Evolutionary conservation across 2,329 filamentous ascomycete species (phyloP).

Genomic region (Ophiostoma triangulosporum): DNA sequence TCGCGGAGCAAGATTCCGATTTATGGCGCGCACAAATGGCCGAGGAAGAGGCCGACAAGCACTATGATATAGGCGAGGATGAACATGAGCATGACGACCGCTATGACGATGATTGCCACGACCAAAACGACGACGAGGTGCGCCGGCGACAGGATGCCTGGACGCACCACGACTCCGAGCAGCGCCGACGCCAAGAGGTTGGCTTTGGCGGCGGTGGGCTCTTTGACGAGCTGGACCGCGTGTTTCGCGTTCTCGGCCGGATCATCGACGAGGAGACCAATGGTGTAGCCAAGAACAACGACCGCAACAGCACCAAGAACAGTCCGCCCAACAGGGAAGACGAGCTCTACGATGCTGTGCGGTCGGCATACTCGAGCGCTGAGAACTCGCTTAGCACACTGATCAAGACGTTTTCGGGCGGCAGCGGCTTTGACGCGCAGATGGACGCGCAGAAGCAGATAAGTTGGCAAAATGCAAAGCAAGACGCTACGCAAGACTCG

Average conservation of each 20-base stretch:
- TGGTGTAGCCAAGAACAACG: constrained; percentile 12
- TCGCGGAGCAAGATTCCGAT: constrained; percentile 6
- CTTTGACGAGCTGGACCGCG: constrained; percentile 15
- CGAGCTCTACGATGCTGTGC: constrained; percentile 27
- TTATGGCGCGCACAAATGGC: constrained; percentile 13
- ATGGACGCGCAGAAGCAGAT: neutral
- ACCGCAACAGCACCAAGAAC: constrained; percentile 12
- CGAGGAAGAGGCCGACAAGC: constrained; percentile 6
- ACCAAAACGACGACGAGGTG: neutral
- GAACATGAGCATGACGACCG: neutral
- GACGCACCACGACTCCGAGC: neutral
- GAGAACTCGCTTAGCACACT: constrained; percentile 29
- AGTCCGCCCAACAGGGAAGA: constrained; percentile 23
- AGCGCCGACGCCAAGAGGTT: neutral
- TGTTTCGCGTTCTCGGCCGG: constrained; percentile 13
- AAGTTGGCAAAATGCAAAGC: neutral
- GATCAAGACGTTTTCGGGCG: constrained; percentile 21
- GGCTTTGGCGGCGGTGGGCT: constrained; percentile 6
- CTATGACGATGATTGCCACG: neutral
- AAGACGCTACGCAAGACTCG: constrained; percentile 7
- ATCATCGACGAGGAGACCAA: constrained; percentile 13
- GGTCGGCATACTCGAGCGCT: constrained; percentile 24
- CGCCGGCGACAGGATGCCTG: neutral
- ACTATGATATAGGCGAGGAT: neutral
- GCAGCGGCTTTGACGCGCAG: constrained; percentile 4